These are phyloP conservation scores for Colletotrichum aenigma DNA, from an alignment of 2,329 filamentous ascomycete species.

Conservation along the genomic window DNA sequence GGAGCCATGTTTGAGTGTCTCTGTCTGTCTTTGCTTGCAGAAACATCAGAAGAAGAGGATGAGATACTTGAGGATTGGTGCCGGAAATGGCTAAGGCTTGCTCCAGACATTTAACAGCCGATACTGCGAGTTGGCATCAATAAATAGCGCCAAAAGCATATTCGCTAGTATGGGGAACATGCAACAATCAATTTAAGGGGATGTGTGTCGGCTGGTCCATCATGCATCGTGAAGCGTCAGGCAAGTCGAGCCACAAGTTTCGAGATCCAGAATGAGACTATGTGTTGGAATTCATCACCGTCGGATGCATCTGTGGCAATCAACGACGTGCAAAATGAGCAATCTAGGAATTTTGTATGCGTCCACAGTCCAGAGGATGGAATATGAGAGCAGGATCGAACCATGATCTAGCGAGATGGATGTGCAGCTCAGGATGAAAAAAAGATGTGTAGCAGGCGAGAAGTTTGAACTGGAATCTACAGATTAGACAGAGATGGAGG, in stretches of 20 bases:
- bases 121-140: not conserved
- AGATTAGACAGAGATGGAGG: not conserved
- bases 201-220: not conserved
- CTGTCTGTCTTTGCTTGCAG: not conserved
- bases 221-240: not conserved
- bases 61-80: not conserved
- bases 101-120: not conserved
- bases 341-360: not conserved
- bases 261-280: not conserved
- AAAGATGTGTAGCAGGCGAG: not conserved
- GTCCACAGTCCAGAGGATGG: no score
- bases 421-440: no score
- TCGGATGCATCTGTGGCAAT: not conserved
- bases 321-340: not conserved
- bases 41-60: not conserved
- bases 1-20: not conserved
- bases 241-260: not conserved
- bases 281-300: not conserved
- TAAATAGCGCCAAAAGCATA: not conserved
- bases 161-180: not conserved
- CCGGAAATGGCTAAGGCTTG: not conserved
- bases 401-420: no score
- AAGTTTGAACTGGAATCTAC: not conserved
- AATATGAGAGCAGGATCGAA: no score
- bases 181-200: not conserved